phyloP scores from a whole-genome alignment of 352 stramenopile species.

The Globisporangium nodosum region DNA sequence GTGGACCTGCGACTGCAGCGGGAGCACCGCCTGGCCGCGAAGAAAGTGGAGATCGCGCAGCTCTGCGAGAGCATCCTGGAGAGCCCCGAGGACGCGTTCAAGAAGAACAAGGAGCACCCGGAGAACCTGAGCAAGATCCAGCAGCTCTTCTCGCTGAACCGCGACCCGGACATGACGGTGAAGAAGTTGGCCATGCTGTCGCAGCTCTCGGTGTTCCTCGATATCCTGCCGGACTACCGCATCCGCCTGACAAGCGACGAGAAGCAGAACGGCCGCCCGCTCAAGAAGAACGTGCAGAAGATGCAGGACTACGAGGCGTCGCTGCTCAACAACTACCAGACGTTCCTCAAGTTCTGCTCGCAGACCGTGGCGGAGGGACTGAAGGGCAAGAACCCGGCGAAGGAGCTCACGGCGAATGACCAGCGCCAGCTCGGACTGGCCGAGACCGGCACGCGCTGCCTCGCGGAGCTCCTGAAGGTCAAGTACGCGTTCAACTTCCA shows the following conservation, averaged over 20 bases:
- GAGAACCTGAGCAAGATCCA: slow-evolving; percentile 76
- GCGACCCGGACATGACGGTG: slow-evolving; percentile 69
- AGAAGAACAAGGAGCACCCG: slow-evolving; percentile 83
- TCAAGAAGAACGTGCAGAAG: slow-evolving; percentile 86
- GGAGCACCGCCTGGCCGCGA: slow-evolving; percentile 55
- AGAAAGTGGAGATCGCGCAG: slow-evolving; percentile 87
- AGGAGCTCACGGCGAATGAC: slow-evolving; percentile 27
- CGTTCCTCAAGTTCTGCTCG: slow-evolving; percentile 74
- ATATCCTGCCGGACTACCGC: slow-evolving; percentile 94
- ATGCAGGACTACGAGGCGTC: slow-evolving; percentile 79
- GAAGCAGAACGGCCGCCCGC: slow-evolving; percentile 66
- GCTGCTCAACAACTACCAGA: slow-evolving; percentile 80
- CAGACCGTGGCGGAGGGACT: slow-evolving; percentile 53
- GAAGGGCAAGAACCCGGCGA: slow-evolving; percentile 44
- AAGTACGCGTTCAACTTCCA: slow-evolving; percentile 88
- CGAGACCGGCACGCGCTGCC: slow-evolving; percentile 64
- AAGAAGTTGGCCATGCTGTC: slow-evolving; percentile 90
- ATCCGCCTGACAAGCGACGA: slow-evolving; percentile 89
- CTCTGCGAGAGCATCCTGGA: slow-evolving; percentile 88
- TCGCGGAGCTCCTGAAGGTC: slow-evolving; percentile 72
- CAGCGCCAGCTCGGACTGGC: slow-evolving; percentile 47
- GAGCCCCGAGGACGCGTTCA: slow-evolving; percentile 80
- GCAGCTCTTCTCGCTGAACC: slow-evolving; percentile 63
- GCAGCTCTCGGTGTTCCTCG: slow-evolving; percentile 92
- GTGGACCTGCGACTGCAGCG: slow-evolving; percentile 69